Percentiles rank a stretch among this genome's conserved stretches.
phyloP scores from a whole-genome alignment of 192 early-diverging fungal genomes.

The Backusella morwellensis region DNA sequence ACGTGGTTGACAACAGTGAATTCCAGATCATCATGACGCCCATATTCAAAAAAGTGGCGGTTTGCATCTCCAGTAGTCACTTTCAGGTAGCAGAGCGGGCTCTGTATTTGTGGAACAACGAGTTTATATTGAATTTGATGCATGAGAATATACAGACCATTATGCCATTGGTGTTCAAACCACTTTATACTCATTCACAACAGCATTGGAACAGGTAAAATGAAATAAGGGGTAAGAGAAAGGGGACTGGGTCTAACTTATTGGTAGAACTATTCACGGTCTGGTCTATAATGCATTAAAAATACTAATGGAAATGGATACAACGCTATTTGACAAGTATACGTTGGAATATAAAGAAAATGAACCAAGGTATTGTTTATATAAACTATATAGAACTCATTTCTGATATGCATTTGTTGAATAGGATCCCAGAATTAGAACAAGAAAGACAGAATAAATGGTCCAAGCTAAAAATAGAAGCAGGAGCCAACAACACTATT shows the following conservation, averaged over 20 bases:
- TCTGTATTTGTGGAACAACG: conserved; percentile 98
- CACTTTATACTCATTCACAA: conserved; percentile 92
- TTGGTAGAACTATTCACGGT: conserved; percentile 85
- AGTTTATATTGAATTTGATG: conserved; percentile 95
- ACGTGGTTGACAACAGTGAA: conserved; percentile 90
- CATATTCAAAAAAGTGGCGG: conserved; percentile 89
- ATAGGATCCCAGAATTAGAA: not conserved
- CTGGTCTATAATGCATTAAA: conserved; percentile 97
- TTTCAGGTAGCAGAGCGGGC: conserved; percentile 99
- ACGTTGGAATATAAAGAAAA: conserved; percentile 89
- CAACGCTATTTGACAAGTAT: conserved; percentile 95
- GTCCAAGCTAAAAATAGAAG: not conserved
- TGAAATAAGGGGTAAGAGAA: too few relatives aligned
- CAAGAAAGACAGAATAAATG: not conserved
- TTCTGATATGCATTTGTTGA: not conserved
- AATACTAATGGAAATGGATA: conserved; percentile 95
- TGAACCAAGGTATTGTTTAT: conserved; percentile 65
- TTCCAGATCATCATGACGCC: conserved; percentile 89
- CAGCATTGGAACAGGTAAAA: conserved; percentile 94
- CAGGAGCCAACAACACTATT: not conserved
- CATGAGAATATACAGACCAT: conserved; percentile 89
- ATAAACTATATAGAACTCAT: not conserved
- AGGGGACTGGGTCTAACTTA: too few relatives aligned
- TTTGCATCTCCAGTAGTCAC: conserved; percentile 95
- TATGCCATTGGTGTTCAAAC: conserved; percentile 93